Conservation (phyloP, 2,329 filamentous ascomycete genomes). For the Colletotrichum zoysiae region DNA sequence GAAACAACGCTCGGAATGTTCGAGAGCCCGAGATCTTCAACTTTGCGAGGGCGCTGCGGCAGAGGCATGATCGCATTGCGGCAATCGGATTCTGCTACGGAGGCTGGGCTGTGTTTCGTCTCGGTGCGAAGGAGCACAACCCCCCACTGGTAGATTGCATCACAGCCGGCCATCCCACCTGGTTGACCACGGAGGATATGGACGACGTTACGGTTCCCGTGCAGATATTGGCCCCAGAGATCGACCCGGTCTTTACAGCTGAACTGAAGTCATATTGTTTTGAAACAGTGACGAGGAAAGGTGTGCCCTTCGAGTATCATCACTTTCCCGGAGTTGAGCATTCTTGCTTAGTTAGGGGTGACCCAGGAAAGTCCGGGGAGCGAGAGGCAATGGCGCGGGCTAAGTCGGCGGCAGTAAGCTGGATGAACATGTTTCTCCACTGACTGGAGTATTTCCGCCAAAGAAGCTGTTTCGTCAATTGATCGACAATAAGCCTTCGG, state of each 20-base stretch:
- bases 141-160: conserved; percentile 60
- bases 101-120: conserved; percentile 63
- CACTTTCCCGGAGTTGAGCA: conserved; percentile 61
- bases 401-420: conserved; percentile 57
- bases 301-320: conserved; percentile 58
- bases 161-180: conserved; percentile 58
- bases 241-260: conserved; percentile 55
- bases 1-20: conserved; percentile 51
- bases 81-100: conserved; percentile 65
- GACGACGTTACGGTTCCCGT: conserved; percentile 59
- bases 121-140: conserved; percentile 54
- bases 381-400: conserved; percentile 56
- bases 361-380: conserved; percentile 53
- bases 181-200: conserved; percentile 60
- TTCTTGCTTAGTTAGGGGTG: conserved; percentile 55
- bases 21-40: conserved; percentile 57
- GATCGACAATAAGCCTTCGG: background rate
- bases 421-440: conserved; percentile 50
- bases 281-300: conserved; percentile 50
- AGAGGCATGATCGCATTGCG: conserved; percentile 53
- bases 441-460: background rate
- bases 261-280: conserved; percentile 59
- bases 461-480: background rate
- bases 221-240: conserved; percentile 65
- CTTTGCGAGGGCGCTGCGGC: conserved; percentile 52